phyloP scores from a whole-genome alignment of 2,329 filamentous ascomycete species.

The Sphaerulina musiva region DNA sequence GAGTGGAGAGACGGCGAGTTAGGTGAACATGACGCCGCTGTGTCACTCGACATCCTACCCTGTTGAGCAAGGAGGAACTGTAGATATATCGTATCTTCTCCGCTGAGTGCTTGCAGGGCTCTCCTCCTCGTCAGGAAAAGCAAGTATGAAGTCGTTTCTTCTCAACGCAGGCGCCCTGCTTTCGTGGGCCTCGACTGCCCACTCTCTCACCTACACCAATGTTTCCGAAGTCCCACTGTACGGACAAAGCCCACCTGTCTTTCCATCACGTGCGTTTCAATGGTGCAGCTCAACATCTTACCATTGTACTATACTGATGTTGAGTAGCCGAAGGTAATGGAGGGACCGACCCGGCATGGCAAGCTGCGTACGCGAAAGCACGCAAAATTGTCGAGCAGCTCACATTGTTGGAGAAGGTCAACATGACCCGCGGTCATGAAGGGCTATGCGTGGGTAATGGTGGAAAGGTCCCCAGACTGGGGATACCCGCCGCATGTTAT shows the following conservation, averaged over 20 bases:
- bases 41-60: background rate
- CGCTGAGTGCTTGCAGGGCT: too few species aligned
- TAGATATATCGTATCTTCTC: background rate
- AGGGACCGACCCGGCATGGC: conserved; percentile 24
- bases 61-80: background rate
- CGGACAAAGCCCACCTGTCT: conserved; percentile 25
- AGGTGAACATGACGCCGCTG: too few species aligned
- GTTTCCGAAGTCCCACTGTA: conserved; percentile 19
- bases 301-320: background rate
- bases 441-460: conserved; percentile 65
- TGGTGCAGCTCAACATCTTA: too few species aligned
- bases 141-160: conserved; percentile 14
- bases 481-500: conserved; percentile 53
- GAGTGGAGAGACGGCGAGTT: too few species aligned
- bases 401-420: conserved; percentile 34
- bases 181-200: conserved; percentile 8
- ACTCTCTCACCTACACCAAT: conserved; percentile 16
- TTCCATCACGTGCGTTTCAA: conserved; percentile 26
- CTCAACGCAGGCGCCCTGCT: conserved; percentile 16
- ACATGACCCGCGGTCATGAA: conserved; percentile 30
- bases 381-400: conserved; percentile 30
- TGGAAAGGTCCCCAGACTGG: conserved; percentile 62
- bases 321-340: conserved; percentile 21
- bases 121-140: background rate
- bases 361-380: conserved; percentile 31